Evolutionary conservation across 352 stramenopile species (phyloP).

Genomic region (Blastocystis sp.): DNA sequence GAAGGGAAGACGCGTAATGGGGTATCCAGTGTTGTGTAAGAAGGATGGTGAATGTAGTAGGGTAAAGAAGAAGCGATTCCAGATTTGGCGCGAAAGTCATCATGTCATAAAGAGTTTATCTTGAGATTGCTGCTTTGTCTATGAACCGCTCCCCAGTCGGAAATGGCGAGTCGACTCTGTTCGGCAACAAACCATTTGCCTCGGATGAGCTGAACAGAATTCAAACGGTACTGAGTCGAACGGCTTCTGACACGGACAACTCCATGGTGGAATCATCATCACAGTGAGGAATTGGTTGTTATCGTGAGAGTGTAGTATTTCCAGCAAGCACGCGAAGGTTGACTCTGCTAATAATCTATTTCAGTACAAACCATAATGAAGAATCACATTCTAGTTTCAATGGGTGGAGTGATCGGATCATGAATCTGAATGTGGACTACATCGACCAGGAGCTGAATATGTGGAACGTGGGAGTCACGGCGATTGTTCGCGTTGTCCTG

Average conservation of each 20-base stretch:
- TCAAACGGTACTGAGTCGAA: neutral
- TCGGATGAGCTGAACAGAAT: neutral
- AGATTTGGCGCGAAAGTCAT: neutral
- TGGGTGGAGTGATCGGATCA: slow-evolving; percentile 64
- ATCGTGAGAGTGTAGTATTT: neutral
- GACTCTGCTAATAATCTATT: slow-evolving; percentile 49
- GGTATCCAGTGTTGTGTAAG: no score
- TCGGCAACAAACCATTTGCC: neutral
- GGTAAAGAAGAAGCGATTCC: neutral
- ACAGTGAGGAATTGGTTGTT: no score
- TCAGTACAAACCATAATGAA: neutral
- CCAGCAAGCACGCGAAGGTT: neutral
- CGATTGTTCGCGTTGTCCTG: slow-evolving; percentile 49
- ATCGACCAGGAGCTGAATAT: slow-evolving; percentile 41
- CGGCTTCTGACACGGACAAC: neutral
- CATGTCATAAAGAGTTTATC: neutral
- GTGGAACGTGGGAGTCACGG: slow-evolving; percentile 51
- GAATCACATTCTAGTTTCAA: slow-evolving; percentile 37
- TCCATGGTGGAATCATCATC: neutral
- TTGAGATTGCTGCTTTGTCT: neutral
- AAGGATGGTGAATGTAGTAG: neutral
- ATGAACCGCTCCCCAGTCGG: neutral
- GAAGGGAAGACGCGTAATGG: no score
- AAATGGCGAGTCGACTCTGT: neutral
- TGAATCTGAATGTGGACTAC: slow-evolving; percentile 59